Evolutionary conservation across 1,284 basidiomycete genomes (phyloP), one percentile per base, ranked within the genome.

Genomic region (Boletellus dicymbophilus): DNA sequence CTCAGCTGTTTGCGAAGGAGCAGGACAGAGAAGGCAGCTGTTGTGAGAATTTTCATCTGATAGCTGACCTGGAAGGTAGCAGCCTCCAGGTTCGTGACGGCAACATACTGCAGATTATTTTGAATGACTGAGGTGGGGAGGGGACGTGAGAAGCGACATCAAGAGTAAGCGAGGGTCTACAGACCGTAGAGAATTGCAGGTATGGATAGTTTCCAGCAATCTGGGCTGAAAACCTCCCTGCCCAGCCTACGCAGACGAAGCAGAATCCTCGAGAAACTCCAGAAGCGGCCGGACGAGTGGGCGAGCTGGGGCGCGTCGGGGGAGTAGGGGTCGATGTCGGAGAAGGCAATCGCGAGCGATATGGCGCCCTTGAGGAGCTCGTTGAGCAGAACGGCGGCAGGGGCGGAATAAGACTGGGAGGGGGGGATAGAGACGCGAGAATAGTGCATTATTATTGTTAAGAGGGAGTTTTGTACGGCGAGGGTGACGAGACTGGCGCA

Each of bases 41-140:
- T 98, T 25, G 95, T 98, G 54, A 98, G 84, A 61, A 98, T 97
- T 76, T 98, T 96, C 92, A 95, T 95, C 71, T 96, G 93, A 71
- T 96, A 96, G 48, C 90, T 93, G 63, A 95, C 91, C 68, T 94
- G 91, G 74, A 98, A 98, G 18, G 95, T 95, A 13, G 95, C 93
- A 20, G 93, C 93, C 53, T 94, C 91, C 51, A 98, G 80, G 68
- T 98, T 97, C 49, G 89, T 88, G 22, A 91, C 90, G 15, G 95
- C 95, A 52, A 96, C 88, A 71, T 94, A 98, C 70, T 98, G 95
- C 36, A 98, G 78, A 70, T 94, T 95, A 77, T 98, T 98, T 74
- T 98, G 95, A 52, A 96, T 84, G 61, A 96, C 93, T 53, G 49
- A 43, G 26, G 52, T 25, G 37, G 46, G 22, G 41, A 23, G 15